A percentile compares a stretch with the other conserved stretches of the same genome.
Evolutionary conservation across 2,329 filamentous ascomycete genomes (phyloP).

Genomic region (Trichothecium sympodiale): DNA sequence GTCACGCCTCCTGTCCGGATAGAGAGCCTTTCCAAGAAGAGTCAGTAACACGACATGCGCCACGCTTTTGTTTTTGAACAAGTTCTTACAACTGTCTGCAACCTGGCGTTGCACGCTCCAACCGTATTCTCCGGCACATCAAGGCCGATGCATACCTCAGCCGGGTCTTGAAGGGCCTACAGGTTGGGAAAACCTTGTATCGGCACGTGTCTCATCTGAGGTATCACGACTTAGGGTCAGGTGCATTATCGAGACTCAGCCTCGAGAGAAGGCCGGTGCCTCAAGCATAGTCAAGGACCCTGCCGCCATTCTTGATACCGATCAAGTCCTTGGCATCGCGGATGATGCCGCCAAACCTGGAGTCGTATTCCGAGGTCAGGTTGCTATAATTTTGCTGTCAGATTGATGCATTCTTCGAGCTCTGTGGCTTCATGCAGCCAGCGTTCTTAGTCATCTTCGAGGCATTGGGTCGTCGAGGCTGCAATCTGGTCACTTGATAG

Average conservation of each 20-base stretch:
- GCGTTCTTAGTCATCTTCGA: too few relatives aligned
- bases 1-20: conserved; percentile 12
- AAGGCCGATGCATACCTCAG: conserved; percentile 12
- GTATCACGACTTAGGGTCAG: too few relatives aligned
- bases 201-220: conserved; percentile 1
- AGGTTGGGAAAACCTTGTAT: not conserved
- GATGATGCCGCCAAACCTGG: too few relatives aligned
- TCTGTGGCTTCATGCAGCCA: too few relatives aligned
- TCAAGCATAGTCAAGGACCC: conserved; percentile 20
- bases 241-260: conserved; percentile 11
- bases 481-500: too few relatives aligned
- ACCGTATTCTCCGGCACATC: conserved; percentile 22
- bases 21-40: not conserved
- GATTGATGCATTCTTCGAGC: too few relatives aligned
- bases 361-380: too few relatives aligned
- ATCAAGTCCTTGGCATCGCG: conserved; percentile 55
- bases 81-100: conserved; percentile 4
- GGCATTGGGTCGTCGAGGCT: too few relatives aligned
- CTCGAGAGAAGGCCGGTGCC: conserved; percentile 17
- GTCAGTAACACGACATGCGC: not conserved
- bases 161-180: not conserved
- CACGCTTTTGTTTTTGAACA: too few relatives aligned
- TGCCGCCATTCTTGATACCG: conserved; percentile 30
- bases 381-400: too few relatives aligned
- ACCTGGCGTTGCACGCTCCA: conserved; percentile 19